Percentiles rank a stretch among this genome's conserved stretches.
Evolutionary conservation across 352 stramenopile genomes (phyloP).

Genomic region (Phytophthora pini): DNA sequence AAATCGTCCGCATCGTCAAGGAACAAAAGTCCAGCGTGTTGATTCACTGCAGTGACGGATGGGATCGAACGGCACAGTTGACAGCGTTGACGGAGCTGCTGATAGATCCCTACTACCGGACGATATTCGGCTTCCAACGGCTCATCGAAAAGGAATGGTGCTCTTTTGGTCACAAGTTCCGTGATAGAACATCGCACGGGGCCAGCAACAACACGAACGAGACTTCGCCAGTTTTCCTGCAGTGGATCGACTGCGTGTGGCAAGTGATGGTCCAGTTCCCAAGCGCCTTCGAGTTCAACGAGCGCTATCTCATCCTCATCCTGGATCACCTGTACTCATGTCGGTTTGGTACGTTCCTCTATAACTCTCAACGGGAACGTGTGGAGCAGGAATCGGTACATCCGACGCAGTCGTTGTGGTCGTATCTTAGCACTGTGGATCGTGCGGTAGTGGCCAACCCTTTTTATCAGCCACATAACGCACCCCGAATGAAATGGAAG

Average conservation of each 20-base stretch:
- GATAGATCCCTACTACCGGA: slow-evolving; percentile 92
- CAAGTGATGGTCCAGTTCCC: slow-evolving; percentile 82
- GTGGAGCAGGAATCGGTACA: slow-evolving; percentile 54
- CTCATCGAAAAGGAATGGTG: slow-evolving; percentile 93
- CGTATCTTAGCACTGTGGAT: slow-evolving; percentile 73
- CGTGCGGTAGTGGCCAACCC: slow-evolving; percentile 67
- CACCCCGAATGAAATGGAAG: slow-evolving; percentile 57
- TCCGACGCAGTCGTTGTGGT: slow-evolving; percentile 81
- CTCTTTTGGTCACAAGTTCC: slow-evolving; percentile 91
- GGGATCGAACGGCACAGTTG: slow-evolving; percentile 95
- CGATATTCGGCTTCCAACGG: slow-evolving; percentile 81
- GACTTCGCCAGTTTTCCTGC: slow-evolving; percentile 97
- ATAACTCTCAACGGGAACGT: slow-evolving; percentile 91
- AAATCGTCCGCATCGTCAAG: slow-evolving; percentile 85
- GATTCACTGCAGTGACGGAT: slow-evolving; percentile 98
- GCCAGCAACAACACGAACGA: slow-evolving; percentile 74
- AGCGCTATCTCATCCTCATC: slow-evolving; percentile 81
- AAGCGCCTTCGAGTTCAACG: slow-evolving; percentile 88
- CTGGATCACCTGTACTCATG: slow-evolving; percentile 86
- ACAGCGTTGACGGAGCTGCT: slow-evolving; percentile 84
- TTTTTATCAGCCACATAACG: slow-evolving; percentile 69
- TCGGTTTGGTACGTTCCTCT: slow-evolving; percentile 95
- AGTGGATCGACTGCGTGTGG: slow-evolving; percentile 91
- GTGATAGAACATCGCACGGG: slow-evolving; percentile 72
- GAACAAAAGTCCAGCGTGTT: slow-evolving; percentile 93